A percentile compares a stretch with the other conserved stretches of the same genome.
Conservation (phyloP, 371 early-diverging fungal genomes). For the Mortierella sp. region DNA sequence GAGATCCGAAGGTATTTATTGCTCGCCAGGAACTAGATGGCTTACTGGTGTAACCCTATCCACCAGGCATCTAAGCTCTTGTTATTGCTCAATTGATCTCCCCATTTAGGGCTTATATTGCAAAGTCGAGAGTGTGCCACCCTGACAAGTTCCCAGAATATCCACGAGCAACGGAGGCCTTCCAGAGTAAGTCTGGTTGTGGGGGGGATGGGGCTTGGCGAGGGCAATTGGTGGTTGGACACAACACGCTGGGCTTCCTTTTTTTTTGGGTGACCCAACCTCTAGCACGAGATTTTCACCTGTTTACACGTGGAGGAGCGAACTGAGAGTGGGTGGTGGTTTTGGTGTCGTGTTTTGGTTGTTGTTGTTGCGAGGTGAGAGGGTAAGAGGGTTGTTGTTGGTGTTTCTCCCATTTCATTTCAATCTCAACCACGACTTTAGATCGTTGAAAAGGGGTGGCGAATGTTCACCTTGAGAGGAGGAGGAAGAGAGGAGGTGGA, state of each 20-base stretch:
- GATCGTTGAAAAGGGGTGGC: too few species aligned
- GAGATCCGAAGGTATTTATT: conserved; percentile 47
- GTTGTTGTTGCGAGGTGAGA: conserved; percentile 1
- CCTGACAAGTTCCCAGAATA: conserved; percentile 60
- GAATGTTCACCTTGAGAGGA: too few species aligned
- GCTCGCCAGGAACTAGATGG: too few species aligned
- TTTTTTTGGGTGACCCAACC: conserved; percentile 51
- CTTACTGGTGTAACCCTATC: too few species aligned
- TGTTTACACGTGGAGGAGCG: conserved; percentile 37
- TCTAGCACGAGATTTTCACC: conserved; percentile 45
- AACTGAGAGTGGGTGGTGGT: too few species aligned
- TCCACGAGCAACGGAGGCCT: conserved; percentile 57
- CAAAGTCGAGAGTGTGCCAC: conserved; percentile 55
- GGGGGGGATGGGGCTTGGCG: too few species aligned
- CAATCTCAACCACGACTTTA: too few species aligned
- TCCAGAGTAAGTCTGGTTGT: conserved; percentile 55
- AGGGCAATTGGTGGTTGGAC: background rate
- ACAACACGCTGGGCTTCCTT: conserved; percentile 1
- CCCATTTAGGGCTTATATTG: conserved; percentile 47
- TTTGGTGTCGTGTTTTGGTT: background rate
- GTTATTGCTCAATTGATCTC: background rate
- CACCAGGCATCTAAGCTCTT: background rate
- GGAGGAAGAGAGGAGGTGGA: too few species aligned
- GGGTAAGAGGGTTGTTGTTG: too few species aligned
- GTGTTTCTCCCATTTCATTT: too few species aligned